These are phyloP conservation scores for Claviceps pazoutovae DNA, from an alignment of 2,329 filamentous ascomycete species.

Conservation along the genomic window DNA sequence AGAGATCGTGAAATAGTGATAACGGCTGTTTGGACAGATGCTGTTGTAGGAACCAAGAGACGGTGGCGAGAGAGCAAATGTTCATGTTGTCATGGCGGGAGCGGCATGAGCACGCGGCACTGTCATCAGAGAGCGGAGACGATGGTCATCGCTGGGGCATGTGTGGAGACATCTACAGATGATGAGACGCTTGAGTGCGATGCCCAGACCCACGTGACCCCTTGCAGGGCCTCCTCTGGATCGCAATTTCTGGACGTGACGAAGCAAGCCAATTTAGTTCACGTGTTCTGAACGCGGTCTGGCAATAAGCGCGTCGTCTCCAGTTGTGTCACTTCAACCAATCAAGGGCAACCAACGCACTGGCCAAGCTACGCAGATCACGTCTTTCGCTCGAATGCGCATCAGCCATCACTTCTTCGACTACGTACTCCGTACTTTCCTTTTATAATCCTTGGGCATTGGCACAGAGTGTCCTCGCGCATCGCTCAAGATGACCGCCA, in stretches of 20 bases:
- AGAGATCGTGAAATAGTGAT: neutral
- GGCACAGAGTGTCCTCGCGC: neutral
- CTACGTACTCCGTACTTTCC: neutral
- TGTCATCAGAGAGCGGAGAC: neutral
- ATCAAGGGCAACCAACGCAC: neutral
- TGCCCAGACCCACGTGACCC: neutral
- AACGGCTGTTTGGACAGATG: neutral
- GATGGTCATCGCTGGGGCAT: neutral
- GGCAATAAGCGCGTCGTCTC: constrained; percentile 1
- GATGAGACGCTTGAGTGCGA: neutral
- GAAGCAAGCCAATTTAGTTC: constrained; percentile 4
- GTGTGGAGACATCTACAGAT: neutral
- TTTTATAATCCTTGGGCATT: neutral
- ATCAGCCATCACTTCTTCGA: neutral
- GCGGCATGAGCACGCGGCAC: constrained; percentile 5
- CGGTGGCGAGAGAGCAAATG: neutral
- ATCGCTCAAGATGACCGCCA: constrained; percentile 22
- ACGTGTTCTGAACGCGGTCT: neutral
- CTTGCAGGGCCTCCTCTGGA: neutral
- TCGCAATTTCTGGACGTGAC: neutral
- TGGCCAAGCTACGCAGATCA: neutral
- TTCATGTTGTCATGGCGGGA: constrained; percentile 10
- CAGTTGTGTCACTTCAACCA: neutral
- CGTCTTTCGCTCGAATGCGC: neutral
- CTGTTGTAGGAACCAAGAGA: neutral